phyloP scores from a whole-genome alignment of 441 rosid species.

The Geranium incanum region DNA sequence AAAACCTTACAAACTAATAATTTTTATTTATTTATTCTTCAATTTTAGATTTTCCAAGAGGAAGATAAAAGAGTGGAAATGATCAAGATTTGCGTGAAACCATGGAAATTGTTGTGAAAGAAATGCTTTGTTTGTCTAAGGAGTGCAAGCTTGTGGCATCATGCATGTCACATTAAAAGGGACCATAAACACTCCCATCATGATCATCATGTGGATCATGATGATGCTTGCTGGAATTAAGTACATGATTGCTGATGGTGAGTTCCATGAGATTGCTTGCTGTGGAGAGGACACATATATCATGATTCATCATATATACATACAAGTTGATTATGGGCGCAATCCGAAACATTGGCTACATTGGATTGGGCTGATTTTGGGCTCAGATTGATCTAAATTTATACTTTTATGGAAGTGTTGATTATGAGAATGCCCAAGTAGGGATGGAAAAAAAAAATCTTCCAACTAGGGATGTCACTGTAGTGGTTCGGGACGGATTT shows the following conservation, averaged over 20 bases:
- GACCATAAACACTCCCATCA: neutral
- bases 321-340: neutral
- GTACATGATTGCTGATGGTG: neutral
- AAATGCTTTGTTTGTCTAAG: neutral
- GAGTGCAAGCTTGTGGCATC: constrained; percentile 29
- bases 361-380: no score
- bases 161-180: constrained; percentile 18
- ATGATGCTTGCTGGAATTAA: neutral
- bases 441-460: no score
- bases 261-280: constrained; percentile 3
- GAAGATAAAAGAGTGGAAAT: neutral
- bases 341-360: no score
- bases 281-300: constrained; percentile 1
- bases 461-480: no score
- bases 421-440: no score
- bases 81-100: constrained; percentile 9
- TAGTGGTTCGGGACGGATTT: no score
- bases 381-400: no score
- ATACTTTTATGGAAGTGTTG: no score
- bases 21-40: no score
- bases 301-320: neutral
- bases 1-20: no score
- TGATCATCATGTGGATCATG: neutral
- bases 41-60: no score
- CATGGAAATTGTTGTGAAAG: constrained; percentile 12